Percentiles rank a stretch among this genome's conserved stretches.
Evolutionary conservation across 2,329 filamentous ascomycete species (phyloP).

Genomic region (Epichloe gansuensis): DNA sequence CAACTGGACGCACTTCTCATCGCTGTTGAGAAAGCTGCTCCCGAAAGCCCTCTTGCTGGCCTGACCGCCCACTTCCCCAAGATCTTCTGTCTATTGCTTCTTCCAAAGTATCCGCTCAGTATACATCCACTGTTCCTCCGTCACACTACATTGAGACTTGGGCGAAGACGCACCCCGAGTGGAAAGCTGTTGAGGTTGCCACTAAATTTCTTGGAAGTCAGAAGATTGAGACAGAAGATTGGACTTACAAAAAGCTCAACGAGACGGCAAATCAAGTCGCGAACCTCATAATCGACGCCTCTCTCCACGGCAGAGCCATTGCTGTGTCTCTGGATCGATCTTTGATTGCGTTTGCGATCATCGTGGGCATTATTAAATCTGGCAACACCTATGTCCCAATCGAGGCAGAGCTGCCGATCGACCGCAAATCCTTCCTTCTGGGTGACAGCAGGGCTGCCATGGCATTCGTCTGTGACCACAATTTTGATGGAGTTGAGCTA

Average conservation of each 20-base stretch:
- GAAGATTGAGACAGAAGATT: conserved; percentile 12
- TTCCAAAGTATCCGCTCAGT: background rate
- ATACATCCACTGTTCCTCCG: background rate
- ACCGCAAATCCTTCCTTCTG: background rate
- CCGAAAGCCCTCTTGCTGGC: background rate
- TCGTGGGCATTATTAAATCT: background rate
- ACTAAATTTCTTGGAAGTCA: conserved; percentile 12
- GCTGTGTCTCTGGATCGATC: background rate
- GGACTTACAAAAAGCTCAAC: background rate
- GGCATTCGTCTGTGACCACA: background rate
- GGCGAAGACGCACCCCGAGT: conserved; percentile 28
- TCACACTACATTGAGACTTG: background rate
- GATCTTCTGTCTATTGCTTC: background rate
- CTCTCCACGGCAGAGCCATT: background rate
- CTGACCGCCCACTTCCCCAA: background rate
- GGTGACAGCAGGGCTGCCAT: background rate
- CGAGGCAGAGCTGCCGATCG: background rate
- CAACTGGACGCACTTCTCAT: background rate
- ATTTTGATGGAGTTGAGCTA: background rate
- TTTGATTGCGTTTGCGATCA: background rate
- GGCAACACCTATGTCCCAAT: background rate
- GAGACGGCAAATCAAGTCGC: background rate
- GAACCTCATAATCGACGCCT: background rate
- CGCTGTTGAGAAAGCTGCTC: background rate
- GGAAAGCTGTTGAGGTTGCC: conserved; percentile 41